phyloP scores from a whole-genome alignment of 495 filamentous ascomycete genomes.

The Penicillium silybi region DNA sequence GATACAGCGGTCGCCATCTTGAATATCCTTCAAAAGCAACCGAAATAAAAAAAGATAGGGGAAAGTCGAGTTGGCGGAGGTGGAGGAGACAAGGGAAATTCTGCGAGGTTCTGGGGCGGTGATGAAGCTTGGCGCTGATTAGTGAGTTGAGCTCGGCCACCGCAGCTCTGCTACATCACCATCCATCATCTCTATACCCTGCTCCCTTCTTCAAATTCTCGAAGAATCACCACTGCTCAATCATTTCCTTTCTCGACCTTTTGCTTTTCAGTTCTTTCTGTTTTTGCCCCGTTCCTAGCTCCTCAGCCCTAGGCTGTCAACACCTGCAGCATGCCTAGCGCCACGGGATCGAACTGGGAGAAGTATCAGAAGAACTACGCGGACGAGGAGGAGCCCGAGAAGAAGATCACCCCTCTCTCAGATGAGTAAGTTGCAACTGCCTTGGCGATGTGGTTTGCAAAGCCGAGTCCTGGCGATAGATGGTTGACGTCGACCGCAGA shows the following conservation, averaged over 20 bases:
- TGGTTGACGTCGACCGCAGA: constrained; percentile 47
- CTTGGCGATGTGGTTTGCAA: not conserved
- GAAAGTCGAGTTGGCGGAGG: constrained; percentile 24
- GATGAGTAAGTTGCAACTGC: constrained; percentile 73
- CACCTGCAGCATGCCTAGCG: constrained; percentile 71
- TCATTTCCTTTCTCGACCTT: constrained; percentile 2
- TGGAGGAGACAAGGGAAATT: constrained; percentile 42
- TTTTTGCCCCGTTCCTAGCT: constrained; percentile 6
- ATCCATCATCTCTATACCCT: constrained; percentile 19
- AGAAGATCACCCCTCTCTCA: constrained; percentile 95
- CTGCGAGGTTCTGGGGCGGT: constrained; percentile 56
- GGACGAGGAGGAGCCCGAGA: constrained; percentile 95
- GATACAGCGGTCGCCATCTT: constrained; percentile 65
- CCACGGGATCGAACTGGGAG: constrained; percentile 92
- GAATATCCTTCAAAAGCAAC: constrained; percentile 31
- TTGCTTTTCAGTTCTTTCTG: constrained; percentile 1
- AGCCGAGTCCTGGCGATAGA: constrained; percentile 9
- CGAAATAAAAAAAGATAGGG: constrained; percentile 20
- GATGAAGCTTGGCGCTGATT: constrained; percentile 45
- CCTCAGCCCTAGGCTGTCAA: constrained; percentile 28
- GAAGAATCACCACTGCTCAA: constrained; percentile 1
- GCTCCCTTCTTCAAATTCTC: constrained; percentile 16
- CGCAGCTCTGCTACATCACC: constrained; percentile 32
- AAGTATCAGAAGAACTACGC: constrained; percentile 96
- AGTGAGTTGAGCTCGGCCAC: constrained; percentile 36